phyloP scores from a whole-genome alignment of 306 rosid genomes.

The Castanospermum australe region DNA sequence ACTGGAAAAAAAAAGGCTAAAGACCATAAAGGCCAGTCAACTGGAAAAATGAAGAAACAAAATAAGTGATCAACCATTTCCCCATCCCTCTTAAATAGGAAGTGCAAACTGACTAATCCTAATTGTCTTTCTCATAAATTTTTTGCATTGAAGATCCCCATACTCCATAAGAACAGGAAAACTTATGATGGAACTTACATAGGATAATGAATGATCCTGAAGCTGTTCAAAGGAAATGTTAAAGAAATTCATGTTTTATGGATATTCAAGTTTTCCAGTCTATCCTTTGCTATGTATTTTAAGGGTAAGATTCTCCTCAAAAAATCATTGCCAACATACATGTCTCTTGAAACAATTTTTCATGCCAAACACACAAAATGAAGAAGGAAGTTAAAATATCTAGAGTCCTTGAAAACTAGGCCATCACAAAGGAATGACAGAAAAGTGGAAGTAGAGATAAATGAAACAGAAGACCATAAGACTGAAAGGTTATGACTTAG shows the following conservation, averaged over 20 bases:
- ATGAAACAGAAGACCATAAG: slow-evolving; percentile 11
- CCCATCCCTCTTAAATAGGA: background rate
- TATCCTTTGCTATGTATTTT: background rate
- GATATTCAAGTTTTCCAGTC: slow-evolving; percentile 5
- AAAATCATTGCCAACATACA: background rate
- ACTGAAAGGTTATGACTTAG: background rate
- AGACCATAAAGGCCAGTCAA: background rate
- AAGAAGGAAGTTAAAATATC: slow-evolving; percentile 23
- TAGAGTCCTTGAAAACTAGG: slow-evolving; percentile 2
- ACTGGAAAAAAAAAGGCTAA: background rate
- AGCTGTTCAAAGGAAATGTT: slow-evolving; percentile 17
- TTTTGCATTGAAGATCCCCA: background rate
- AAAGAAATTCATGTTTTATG: background rate
- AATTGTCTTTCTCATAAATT: background rate
- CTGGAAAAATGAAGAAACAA: background rate
- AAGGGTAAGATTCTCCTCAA: slow-evolving; percentile 11
- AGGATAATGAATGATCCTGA: background rate
- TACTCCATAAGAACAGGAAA: background rate
- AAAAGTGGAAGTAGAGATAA: slow-evolving; percentile 18
- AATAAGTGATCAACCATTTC: background rate
- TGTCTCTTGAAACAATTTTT: background rate
- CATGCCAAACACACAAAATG: slow-evolving; percentile 3
- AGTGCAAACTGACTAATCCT: background rate
- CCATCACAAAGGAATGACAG: background rate
- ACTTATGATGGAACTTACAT: background rate